Base-by-base conservation (phyloP, 2,329 filamentous ascomycete genomes). In the Fusarium dlaminii region DNA sequence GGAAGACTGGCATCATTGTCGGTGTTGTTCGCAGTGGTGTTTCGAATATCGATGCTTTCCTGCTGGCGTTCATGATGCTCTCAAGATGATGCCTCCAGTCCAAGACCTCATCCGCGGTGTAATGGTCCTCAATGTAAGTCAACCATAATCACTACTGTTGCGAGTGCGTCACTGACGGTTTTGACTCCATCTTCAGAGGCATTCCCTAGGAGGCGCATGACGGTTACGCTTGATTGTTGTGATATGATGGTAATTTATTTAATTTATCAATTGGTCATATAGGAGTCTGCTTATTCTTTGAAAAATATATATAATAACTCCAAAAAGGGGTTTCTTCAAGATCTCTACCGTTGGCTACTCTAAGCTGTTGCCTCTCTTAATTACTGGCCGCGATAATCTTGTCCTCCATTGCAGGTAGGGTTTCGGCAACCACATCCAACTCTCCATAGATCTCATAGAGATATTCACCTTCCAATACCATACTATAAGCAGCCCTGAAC, bases 171-270 rank as follows among this genome's bases (percentile, higher is more conserved):
- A n/a, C n/a, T n/a, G n/a, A n/a, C n/a, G n/a, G n/a, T n/a, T n/a
- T n/a, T n/a, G n/a, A 63, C 34, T 63, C 48, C 12, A 63, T 63
- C 40, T 56, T 63, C 7, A n/a, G n/a, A n/a, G n/a, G n/a, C n/a
- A n/a, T n/a, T n/a, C n/a, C n/a, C n/a, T n/a, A n/a, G n/a, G n/a
- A n/a, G n/a, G n/a, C n/a, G n/a, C n/a, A n/a, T n/a, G n/a, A n/a
- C n/a, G n/a, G n/a, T n/a, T n/a, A n/a, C n/a, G n/a, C n/a, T n/a
- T n/a, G n/a, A n/a, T n/a, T n/a, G n/a, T n/a, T n/a, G n/a, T n/a
- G n/a, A n/a, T n/a, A n/a, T n/a, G n/a, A n/a, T n/a, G n/a, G n/a
- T n/a, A n/a, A n/a, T n/a, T n/a, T n/a, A n/a, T n/a, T n/a, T n/a
- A n/a, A n/a, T n/a, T n/a, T n/a, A n/a, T n/a, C n/a, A n/a, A n/a